Base-by-base conservation (phyloP, 2,329 filamentous ascomycete species). In the Exophiala spinifera region DNA sequence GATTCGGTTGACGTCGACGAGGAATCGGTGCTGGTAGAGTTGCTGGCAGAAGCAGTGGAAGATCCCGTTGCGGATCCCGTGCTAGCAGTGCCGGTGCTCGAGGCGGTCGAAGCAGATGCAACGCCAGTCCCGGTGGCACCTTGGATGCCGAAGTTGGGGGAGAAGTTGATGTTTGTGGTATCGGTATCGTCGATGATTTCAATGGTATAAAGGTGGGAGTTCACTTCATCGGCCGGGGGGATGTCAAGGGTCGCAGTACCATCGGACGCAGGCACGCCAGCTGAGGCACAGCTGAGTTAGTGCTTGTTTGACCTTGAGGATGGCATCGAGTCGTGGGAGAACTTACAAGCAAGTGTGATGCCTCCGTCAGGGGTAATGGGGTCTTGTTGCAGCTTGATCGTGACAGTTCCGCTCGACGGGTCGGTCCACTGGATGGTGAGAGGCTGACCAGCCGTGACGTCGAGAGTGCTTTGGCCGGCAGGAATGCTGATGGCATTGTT, bases 131-230 rank as follows among this genome's bases (percentile, higher is more conserved):
- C 74, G 53, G 72, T 74, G 57, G 70, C 69, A 57, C 74, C 76
- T 11, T 75, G 64, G 52, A 82, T 70, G 34, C 72, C 69, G 69
- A 82, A 82, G 56, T 72, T 73, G 5, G 76, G 74, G 33, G 74
- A 75, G 72, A 77, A 82, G 73, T 82, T 82, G 66, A 68, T 70
- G 56, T 74, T 64, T 46, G 49, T 55, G 7, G 69, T 46, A 67
- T 81, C 63, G 5, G 61, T 60, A 61, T 79, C 78, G 61, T 72
- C 68, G 64, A 79, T 68, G 63, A 82, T 82, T 64, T 79, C 71
- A 58, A 82, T 68, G 53, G 77, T 76, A 72, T 81, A 82, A 65
- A 76, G 71, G 51, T 49, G 49, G 36, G 67, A 67, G 60, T 74
- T 71, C 48, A 71, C 69, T 43, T 69, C 69, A 52, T 76, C 66